Evolutionary conservation across 257 asterid species (phyloP), one percentile per base, ranked within the genome.

Genomic region (Misopates orontium): DNA sequence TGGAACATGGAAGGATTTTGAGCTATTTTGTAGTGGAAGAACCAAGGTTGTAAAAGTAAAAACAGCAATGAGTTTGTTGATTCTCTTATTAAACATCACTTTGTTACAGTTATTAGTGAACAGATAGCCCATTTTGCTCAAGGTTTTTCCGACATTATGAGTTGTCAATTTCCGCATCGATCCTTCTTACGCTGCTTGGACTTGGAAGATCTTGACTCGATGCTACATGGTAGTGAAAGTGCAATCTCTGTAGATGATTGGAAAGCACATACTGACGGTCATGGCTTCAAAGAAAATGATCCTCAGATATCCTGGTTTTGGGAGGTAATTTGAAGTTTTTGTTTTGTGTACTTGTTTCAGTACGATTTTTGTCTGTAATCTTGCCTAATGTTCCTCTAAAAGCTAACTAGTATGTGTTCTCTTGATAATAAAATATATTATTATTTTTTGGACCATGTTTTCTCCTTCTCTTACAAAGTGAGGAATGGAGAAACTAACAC

Each of bases 1-100:
- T 60, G 99, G 99, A 47, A 71, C 78, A 50, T 79, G 84, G 77
- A 79, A 91, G 75, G 64, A 73, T 36, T 75, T 90, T 48, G 97
- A 94, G 74, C 92, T 94, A 72, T 81, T 85, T 61, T 79, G 78
- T 18, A 73, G 68, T 67, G 99, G 99, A 64, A 79, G 31, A 73
- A 82, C 64, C 68, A 65, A 77, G 28, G 77, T 58, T 63, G 99
- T 94, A 64, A 82, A 83, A 94, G 99, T 76, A 73, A 72, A 74
- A 94, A 94, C n/a, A n/a, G n/a, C n/a, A n/a, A n/a, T n/a, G 44
- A 72, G 99, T 90, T 88, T 75, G 96, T 94, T 31, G 79, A 88
- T 71, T 85, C 71, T 54, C 92, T 88, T 67, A 86, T 94, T 71
- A 73, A 72, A 61, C 87, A 85, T 53, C 87, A 78, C 52, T 92